Conservation (phyloP, 441 rosid species). For the Arabidopsis lyrata region DNA sequence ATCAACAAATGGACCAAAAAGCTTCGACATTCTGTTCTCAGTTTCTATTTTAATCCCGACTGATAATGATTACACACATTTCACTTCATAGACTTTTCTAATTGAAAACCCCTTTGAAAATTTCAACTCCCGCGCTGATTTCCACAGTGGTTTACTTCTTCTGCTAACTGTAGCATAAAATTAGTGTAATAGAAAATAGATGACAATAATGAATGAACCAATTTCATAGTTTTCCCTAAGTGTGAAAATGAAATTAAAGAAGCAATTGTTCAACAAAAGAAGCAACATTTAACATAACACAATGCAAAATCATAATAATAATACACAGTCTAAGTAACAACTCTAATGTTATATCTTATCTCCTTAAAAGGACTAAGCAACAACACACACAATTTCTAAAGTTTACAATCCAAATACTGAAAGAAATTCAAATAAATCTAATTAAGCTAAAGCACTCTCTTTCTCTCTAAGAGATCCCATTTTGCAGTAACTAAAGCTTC, state of each 20-base stretch:
- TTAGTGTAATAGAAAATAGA: no score
- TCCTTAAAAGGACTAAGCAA: neutral
- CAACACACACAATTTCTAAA: neutral
- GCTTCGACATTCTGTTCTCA: neutral
- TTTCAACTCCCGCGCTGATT: conserved; percentile 3
- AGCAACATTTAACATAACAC: neutral
- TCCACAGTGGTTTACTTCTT: neutral
- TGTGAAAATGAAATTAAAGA: neutral
- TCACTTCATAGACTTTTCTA: neutral
- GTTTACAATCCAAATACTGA: conserved; percentile 9
- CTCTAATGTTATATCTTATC: neutral
- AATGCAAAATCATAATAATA: neutral
- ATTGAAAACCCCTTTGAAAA: neutral
- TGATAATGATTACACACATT: neutral
- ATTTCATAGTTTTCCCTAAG: no score
- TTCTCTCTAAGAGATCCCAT: neutral
- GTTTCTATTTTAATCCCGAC: neutral
- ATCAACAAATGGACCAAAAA: neutral
- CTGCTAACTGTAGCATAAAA: neutral
- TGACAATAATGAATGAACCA: no score
- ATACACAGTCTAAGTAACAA: neutral
- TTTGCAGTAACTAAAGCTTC: neutral
- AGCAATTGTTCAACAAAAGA: neutral
- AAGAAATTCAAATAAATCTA: neutral
- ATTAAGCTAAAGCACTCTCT: neutral